Base-by-base conservation (phyloP, 177 flowering plant species). In the Vitis hybrid region DNA sequence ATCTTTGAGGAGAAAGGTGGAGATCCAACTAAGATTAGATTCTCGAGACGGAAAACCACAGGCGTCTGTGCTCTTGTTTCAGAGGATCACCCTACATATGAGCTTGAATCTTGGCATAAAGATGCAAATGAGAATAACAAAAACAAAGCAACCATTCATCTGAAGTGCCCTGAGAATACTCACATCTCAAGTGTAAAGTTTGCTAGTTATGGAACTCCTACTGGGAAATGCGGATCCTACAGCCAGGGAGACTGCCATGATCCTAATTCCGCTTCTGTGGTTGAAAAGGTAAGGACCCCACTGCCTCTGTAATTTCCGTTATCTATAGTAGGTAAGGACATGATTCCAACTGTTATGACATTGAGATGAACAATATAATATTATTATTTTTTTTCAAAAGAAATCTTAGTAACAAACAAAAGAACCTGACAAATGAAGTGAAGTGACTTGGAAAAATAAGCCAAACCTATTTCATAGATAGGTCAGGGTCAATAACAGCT, bases 1-100 rank as follows among this genome's bases (percentile, higher is more conserved):
- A 82, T 96, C 49, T 92, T 96, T 65, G 99, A 96, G 78, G 99
- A 96, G 82, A 86, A 74, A 81, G 99, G 99, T 66, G 98, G 97
- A 63, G 92, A 96, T 77, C 99, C 99, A 58, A 79, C 85, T 19
- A 76, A 84, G 61, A 84, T 94, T 59, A 76, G 60, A 31, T 87
- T 96, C 72, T 84, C 97, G 3, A 89, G 73, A 69, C 80, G 99
- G n/a, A 84, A 75, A 78, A 73, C 77, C 11, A 75, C 87, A 3
- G 73, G 84, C n/a, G 61, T 80, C 3, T 93, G 96, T 69, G 77
- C 84, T 55, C 59, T 59, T 18, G 66, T 90, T 59, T 80, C 88
- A 9, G 94, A 90, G 77, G 86, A 90, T 67, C 80, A 89, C 76
- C 93, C 90, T 7, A 63, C 80, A 31, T 18, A 69, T n/a, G 77